phyloP scores from a whole-genome alignment of 1,284 basidiomycete genomes.

The Trichosporon sp. region DNA sequence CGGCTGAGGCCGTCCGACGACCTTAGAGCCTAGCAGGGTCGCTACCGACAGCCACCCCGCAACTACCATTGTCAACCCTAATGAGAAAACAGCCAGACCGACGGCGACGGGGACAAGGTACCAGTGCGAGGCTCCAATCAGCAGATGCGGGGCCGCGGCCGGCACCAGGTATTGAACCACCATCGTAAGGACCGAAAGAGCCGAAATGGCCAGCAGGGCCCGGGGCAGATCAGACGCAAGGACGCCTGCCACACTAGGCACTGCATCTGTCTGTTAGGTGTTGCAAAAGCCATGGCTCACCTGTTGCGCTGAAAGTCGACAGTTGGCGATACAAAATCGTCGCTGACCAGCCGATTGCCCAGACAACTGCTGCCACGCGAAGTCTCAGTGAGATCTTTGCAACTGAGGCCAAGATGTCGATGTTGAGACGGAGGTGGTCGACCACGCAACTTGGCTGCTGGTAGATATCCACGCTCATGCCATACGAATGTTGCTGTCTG shows the following conservation, averaged over 20 bases:
- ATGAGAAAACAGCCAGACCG: background rate
- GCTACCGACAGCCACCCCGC: background rate
- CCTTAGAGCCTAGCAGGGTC: background rate
- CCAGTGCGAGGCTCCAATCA: background rate
- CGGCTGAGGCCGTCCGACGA: background rate
- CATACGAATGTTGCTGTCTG: slow-evolving; percentile 20
- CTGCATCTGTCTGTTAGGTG: background rate
- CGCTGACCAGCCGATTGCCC: slow-evolving; percentile 64
- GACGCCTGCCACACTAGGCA: background rate
- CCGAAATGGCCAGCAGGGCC: background rate
- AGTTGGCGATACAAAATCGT: slow-evolving; percentile 54
- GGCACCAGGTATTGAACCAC: slow-evolving; percentile 11
- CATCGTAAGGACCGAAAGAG: background rate
- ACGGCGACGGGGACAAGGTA: background rate
- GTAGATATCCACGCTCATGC: slow-evolving; percentile 42
- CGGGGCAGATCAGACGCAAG: background rate
- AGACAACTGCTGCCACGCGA: slow-evolving; percentile 62
- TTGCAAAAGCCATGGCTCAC: background rate
- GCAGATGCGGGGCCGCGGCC: background rate
- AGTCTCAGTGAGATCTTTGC: slow-evolving; percentile 69
- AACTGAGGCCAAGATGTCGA: slow-evolving; percentile 66
- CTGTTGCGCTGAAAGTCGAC: background rate
- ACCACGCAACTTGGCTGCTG: slow-evolving; percentile 47
- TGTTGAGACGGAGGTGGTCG: slow-evolving; percentile 53
- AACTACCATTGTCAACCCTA: background rate